Base-by-base conservation (phyloP, 345 rosid genomes). In the Lagerstroemia speciosa region DNA sequence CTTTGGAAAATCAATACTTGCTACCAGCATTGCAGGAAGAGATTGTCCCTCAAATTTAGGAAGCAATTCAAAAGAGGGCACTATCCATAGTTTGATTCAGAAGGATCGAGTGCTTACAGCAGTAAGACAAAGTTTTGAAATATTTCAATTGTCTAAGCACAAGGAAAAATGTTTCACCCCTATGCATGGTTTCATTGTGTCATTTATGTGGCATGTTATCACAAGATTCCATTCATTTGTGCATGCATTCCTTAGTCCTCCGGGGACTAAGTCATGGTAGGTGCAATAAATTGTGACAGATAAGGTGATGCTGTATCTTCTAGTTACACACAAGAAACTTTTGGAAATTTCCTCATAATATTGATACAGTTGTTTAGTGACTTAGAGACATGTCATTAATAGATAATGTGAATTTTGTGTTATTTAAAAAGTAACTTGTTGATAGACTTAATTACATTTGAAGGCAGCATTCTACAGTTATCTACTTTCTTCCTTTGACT, bases 31-130 rank as follows among this genome's bases (percentile, higher is more conserved):
- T 77, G 81, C 83, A 69, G 81, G 82, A 68, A 84, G 87, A 75
- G 96, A 93, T 80, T 91, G 89, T 71, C 62, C 85, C 72, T 81
- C 78, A 57, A 92, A 87, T 64, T 77, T 80, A 34, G 81, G 82
- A 78, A 84, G 83, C 81, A 84, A 77, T 75, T 83, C 71, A 40
- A 90, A 85, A 75, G 98, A 89, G 31, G 83, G 88, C 72, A 78
- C 85, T 69, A 83, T 90, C 62, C 86, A 83, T 68, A 87, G 83
- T 89, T 80, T 90, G 68, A 86, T 93, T 76, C 98, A 87, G 74
- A 90, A 87, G 81, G 98, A 90, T 76, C 89, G 91, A 68, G 91
- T 93, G 64, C 91, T 85, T 79, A 76, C 86, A 66, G 96, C 93
- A 29, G 94, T 89, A 60, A 72, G 86, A 79, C 58, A 75, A 64